Base-by-base conservation (phyloP, 1,284 basidiomycete genomes). In the Ustilago shanxiensis region DNA sequence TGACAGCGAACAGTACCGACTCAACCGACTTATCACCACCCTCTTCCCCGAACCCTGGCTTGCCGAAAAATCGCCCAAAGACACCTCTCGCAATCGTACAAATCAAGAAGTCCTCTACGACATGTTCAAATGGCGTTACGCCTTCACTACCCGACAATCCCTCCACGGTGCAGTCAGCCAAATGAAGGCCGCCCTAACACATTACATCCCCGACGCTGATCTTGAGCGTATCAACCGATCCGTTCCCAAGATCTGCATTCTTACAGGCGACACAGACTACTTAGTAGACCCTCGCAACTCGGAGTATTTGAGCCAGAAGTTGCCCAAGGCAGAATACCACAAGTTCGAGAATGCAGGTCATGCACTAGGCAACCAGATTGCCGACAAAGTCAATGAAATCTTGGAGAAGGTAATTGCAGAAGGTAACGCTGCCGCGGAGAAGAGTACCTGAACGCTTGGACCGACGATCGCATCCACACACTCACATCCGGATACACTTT, bases 191-290 rank as follows among this genome's bases (percentile, higher is more conserved):
- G 92, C 86, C 0, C 69, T 93, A 3, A 92, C 91, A 0, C 94
- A 95, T 83, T 83, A 89, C 61, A 90, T 95, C 60, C 85, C 88
- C 2, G 87, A 89, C 0, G 88, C 88, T 0, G 89, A 90, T 1
- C 88, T 94, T 14, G 84, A 85, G 6, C 80, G 80, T 37, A 90
- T 95, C 52, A 89, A 91, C 2, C 81, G 84, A 0, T 87, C 87
- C 3, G 89, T 95, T 16, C 88, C 90, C 11, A 90, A 77, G 41
- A 89, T 94, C 3, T 73, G 89, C 14, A 91, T 95, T 70, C 81
- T 94, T 18, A 92, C 91, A 0, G 94, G 93, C 2, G 91, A 93
- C 76, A 86, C 90, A 2, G 94, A 95, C 83, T 79, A 90, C 53
- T 86, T 95, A 2, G 89, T 95, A 26, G 81, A 88, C 18, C 88